phyloP scores from a whole-genome alignment of 2,329 filamentous ascomycete genomes.

The Pseudogymnoascus pannorum region DNA sequence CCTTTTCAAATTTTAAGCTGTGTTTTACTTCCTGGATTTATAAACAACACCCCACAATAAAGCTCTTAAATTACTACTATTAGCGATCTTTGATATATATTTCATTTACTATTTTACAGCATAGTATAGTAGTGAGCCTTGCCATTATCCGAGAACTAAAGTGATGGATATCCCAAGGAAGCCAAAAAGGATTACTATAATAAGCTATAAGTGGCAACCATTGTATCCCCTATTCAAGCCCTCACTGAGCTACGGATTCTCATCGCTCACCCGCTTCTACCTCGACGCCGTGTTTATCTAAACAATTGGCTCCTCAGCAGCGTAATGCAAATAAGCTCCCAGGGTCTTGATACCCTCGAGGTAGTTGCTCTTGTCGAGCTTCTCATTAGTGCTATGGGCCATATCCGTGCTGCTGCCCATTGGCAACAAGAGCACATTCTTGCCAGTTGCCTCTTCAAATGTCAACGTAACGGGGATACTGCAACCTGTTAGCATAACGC shows the following conservation, averaged over 20 bases:
- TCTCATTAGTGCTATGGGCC: slow-evolving; percentile 97
- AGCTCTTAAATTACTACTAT: background rate
- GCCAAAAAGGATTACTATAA: background rate
- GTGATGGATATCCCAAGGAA: background rate
- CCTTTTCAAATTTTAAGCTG: background rate
- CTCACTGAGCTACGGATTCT: background rate
- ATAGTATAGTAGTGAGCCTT: background rate
- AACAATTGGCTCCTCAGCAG: slow-evolving; percentile 72
- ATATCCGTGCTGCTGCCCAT: slow-evolving; percentile 98
- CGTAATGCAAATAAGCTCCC: slow-evolving; percentile 92
- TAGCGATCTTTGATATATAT: background rate
- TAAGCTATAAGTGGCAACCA: slow-evolving; percentile 1
- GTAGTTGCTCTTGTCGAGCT: slow-evolving; percentile 94
- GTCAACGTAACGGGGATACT: slow-evolving; percentile 96
- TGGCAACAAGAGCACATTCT: slow-evolving; percentile 90
- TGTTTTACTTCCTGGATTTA: background rate
- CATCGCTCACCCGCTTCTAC: background rate
- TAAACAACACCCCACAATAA: background rate
- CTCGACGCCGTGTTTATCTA: background rate
- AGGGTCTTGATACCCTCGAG: slow-evolving; percentile 96
- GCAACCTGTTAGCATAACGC: slow-evolving; percentile 13
- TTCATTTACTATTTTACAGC: background rate
- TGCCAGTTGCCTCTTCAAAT: slow-evolving; percentile 94
- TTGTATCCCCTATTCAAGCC: background rate
- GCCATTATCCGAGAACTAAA: background rate